Evolutionary conservation across 2,329 filamentous ascomycete genomes (phyloP), one percentile per base, ranked within the genome.

Genomic region (Colletotrichum costaricense): DNA sequence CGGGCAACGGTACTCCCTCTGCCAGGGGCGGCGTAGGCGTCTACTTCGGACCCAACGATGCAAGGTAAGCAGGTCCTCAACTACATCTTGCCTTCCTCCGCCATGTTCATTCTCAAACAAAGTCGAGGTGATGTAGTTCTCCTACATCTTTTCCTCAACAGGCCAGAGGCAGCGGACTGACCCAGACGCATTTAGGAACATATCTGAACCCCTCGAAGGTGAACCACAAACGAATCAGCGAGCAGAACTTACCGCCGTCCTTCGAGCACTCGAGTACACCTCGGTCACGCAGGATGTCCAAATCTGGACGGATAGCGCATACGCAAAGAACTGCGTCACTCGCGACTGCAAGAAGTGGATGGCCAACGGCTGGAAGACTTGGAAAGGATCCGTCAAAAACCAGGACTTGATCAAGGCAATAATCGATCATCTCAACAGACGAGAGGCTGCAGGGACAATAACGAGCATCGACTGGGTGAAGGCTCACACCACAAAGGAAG

Each of bases 391-490:
- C 0, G 96, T 98, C 8, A 93, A 95, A 85, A 98, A 99, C 81
- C 91, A 91, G 78, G 97, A 99, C 78, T 84, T 98, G 24, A 89
- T 98, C 70, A 89, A 93, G 80, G 89, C 90, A 78, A 57, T 69
- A 22, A 62, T 67, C 14, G 68, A 75, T 22, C 63, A 59, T 26
- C 93, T 98, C 63, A 90, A 93, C 28, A 90, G 94, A 80, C 88
- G 94, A 62, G 88, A 90, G 62, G 85, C 83, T 66, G 84, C 87
- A 1, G 90, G 90, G 19, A 88, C 88, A 3, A 83, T 86, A 76
- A 97, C 94, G 0, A 84, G 89, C 67, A 97, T 98, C 78, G 88
- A 92, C 75, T 98, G 95, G 95, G 91, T 98, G 59, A 98, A 97
- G 83, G 97, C 95, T 0, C 97, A 99, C 80, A 88, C 88, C 30